These are phyloP conservation scores for Stenogyne calaminthoides DNA, from an alignment of 305 asterid species.

Conservation along the genomic window DNA sequence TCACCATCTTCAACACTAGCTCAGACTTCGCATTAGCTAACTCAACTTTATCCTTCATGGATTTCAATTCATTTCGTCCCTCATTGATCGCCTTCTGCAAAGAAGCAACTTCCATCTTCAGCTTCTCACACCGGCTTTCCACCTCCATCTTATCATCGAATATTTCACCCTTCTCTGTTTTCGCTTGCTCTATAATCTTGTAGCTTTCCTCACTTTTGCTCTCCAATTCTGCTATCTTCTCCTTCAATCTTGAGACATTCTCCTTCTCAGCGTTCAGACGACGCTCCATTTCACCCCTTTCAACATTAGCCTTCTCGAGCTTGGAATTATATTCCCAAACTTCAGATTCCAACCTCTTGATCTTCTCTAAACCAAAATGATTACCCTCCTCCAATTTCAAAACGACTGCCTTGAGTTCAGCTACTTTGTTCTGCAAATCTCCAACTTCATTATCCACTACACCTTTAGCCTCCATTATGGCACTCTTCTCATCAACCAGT, in stretches of 20 bases:
- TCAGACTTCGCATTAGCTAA: conserved; percentile 41
- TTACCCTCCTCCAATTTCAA: conserved; percentile 38
- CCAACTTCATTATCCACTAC: conserved; percentile 41
- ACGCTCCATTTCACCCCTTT: conserved; percentile 41
- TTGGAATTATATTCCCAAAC: conserved; percentile 34
- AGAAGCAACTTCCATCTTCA: conserved; percentile 49
- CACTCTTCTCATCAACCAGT: conserved; percentile 43
- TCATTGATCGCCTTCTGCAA: conserved; percentile 34
- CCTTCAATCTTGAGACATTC: conserved; percentile 37
- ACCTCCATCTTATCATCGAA: conserved; percentile 45
- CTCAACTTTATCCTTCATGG: conserved; percentile 45
- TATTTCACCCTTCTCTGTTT: conserved; percentile 45
- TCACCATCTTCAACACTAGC: conserved; percentile 56
- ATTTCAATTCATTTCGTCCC: conserved; percentile 40
- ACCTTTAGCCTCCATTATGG: conserved; percentile 43
- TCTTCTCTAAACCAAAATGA: conserved; percentile 37
- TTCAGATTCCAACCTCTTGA: conserved; percentile 48
- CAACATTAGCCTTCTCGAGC: conserved; percentile 41
- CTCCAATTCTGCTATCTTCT: conserved; percentile 47
- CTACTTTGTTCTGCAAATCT: conserved; percentile 45
- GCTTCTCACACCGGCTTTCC: conserved; percentile 37
- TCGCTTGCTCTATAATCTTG: conserved; percentile 33
- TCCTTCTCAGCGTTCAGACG: conserved; percentile 46
- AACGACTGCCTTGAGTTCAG: conserved; percentile 39
- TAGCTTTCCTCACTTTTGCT: conserved; percentile 33